Evolutionary conservation across 495 filamentous ascomycete species (phyloP).

Genomic region (Penicillium flavigenum): DNA sequence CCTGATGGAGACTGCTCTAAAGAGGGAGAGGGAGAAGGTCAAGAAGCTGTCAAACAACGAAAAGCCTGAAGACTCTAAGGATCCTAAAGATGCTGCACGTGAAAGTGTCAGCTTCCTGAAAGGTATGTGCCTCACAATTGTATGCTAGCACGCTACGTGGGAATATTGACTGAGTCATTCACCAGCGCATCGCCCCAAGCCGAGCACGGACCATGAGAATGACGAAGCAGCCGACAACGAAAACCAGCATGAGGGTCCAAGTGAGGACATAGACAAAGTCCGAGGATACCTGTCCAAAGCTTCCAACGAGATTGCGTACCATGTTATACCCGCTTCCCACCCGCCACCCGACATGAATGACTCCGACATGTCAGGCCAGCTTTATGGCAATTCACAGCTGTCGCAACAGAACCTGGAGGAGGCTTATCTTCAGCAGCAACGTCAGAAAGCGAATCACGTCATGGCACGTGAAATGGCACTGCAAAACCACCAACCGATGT

Average conservation of each 20-base stretch:
- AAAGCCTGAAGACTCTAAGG: slow-evolving; percentile 44
- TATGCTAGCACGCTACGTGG: background rate
- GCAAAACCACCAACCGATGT: slow-evolving; percentile 48
- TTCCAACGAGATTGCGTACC: slow-evolving; percentile 54
- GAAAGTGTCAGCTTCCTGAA: slow-evolving; percentile 44
- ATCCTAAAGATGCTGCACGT: slow-evolving; percentile 46
- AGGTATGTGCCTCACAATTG: slow-evolving; percentile 26
- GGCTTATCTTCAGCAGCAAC: slow-evolving; percentile 49
- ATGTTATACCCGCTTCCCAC: slow-evolving; percentile 52
- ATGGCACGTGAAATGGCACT: slow-evolving; percentile 47
- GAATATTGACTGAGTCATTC: slow-evolving; percentile 2
- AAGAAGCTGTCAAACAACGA: slow-evolving; percentile 49
- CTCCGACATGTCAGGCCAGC: slow-evolving; percentile 46
- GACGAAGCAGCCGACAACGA: slow-evolving; percentile 45
- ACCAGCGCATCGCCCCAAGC: slow-evolving; percentile 41
- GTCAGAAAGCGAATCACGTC: slow-evolving; percentile 46
- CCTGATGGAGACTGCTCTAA: slow-evolving; percentile 86
- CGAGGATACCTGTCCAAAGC: slow-evolving; percentile 54
- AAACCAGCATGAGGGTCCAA: slow-evolving; percentile 58
- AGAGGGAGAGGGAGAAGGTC: slow-evolving; percentile 63
- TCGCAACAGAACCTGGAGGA: slow-evolving; percentile 52
- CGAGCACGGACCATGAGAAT: slow-evolving; percentile 39
- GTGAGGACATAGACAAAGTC: slow-evolving; percentile 55
- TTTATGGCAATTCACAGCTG: slow-evolving; percentile 48
- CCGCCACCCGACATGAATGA: slow-evolving; percentile 48